Base-by-base conservation (phyloP, 345 rosid genomes). In the Salix exigua region DNA sequence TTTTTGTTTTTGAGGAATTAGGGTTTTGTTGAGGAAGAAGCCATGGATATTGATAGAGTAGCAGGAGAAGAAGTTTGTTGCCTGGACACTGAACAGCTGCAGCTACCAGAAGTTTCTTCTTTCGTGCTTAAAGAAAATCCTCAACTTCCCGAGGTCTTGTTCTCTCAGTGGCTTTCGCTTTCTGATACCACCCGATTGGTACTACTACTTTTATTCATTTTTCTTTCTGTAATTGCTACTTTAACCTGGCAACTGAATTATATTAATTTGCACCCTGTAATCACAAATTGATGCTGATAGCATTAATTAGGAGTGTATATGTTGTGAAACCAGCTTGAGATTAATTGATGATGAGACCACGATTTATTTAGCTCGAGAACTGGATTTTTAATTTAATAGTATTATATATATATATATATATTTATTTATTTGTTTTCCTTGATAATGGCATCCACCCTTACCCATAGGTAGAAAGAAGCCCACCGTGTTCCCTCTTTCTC, bases 101-200 rank as follows among this genome's bases (percentile, higher is more conserved):
- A 92, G 88, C 91, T 90, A 61, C 91, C 88, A 2, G 92, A 89
- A 75, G 82, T 88, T 21, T 89, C 97, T 80, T 87, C 93, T 10
- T 72, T 74, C 46, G 86, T 84, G 66, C 86, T 90, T 35, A 90
- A 88, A 81, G 63, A 86, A 11, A 85, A 81, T 62, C 83, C 87
- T 76, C 85, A 85, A 65, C 80, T 89, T 46, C 90, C 89, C 25
- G 91, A 92, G 64, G 82, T 79, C 60, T 81, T 92, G 81, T 92
- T 90, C 87, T 87, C 89, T 37, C 92, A 85, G 83, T 94, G 98
- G 97, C 95, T 92, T 80, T 91, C 98, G 17, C 91, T 90, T 6
- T 94, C 95, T 4, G 91, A 89, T 21, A 88, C 95, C 66, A 68
- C 42, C 44, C 87, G 83, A 30, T 83, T 86, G 97, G 97, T 92